These are phyloP conservation scores for Spergularia bocconei DNA, from an alignment of 148 eudicot species.

Conservation along the genomic window DNA sequence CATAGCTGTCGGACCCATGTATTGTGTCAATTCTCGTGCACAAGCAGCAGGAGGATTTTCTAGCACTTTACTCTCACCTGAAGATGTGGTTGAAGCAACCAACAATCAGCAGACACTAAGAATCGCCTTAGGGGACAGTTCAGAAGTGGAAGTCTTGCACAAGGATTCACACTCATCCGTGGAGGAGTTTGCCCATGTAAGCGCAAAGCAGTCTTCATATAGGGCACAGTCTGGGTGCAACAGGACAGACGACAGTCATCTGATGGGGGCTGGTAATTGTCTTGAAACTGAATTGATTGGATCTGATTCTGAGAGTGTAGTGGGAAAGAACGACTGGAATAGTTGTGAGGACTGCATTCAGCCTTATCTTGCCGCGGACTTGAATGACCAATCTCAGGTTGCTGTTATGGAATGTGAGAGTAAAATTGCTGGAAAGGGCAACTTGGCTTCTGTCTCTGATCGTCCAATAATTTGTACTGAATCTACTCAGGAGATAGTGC, in stretches of 20 bases:
- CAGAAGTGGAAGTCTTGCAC: conserved; percentile 17
- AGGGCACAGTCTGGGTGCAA: conserved; percentile 16
- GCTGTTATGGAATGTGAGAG: conserved; percentile 27
- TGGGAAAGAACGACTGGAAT: conserved; percentile 18
- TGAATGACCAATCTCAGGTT: conserved; percentile 18
- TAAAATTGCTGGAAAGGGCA: conserved; percentile 24
- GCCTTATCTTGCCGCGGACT: conserved; percentile 19
- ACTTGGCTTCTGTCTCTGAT: conserved; percentile 22
- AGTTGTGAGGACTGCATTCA: conserved; percentile 14
- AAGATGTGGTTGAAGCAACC: conserved; percentile 14
- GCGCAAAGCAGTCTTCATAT: conserved; percentile 18
- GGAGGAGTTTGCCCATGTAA: conserved; percentile 8
- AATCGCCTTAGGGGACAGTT: conserved; percentile 24
- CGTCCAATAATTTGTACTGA: conserved; percentile 24
- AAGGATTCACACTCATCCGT: conserved; percentile 14
- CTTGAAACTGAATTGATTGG: conserved; percentile 18
- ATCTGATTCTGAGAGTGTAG: conserved; percentile 25
- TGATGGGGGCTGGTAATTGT: conserved; percentile 17
- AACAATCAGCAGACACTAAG: conserved; percentile 19
- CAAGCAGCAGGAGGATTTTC: conserved; percentile 20
- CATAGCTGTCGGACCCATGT: conserved; percentile 21
- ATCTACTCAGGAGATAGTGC: conserved; percentile 23
- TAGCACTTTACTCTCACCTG: conserved; percentile 12
- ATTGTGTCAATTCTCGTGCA: conserved; percentile 3
- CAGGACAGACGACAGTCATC: conserved; percentile 23